Evolutionary conservation across 1,139 yeast species (phyloP), one percentile per base, ranked within the genome.

Genomic region (Tardiomyces digboiensis): DNA sequence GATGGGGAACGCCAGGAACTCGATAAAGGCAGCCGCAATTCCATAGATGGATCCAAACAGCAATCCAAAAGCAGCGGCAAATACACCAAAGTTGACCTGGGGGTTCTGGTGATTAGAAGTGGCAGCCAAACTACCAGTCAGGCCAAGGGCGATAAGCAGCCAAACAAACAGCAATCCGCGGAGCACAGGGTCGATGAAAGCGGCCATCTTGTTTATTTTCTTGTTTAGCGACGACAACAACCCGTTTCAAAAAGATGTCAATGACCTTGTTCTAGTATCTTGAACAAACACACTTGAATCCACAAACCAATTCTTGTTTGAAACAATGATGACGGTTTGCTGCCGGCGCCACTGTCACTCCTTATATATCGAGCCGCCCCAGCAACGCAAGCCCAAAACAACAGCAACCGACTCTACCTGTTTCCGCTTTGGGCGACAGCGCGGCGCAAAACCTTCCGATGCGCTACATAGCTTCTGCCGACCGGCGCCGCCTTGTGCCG

Each of bases 1-100:
- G 47, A 85, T 67, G 55, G 97, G 97, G 82, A 93, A 85, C 42
- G 95, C 95, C 52, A 89, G 73, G 53, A 82, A 78, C 49, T 80
- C 80, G 56, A 86, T 62, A 57, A 89, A 80, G 71, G 78, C 81
- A 43, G 97, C 95, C 46, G 76, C 66, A 21, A 84, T 58, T 50
- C 95, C 95, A 63, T 85, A 88, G 56, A 89, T 61, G 36, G 87
- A 74, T 42, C 93, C 86, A 49, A 91, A 80, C 50, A 87, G 74
- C 38, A 91, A 56, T 54, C 84, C 95, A 67, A 84, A 91, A 29
- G 91, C 88, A 40, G 93, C 80, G 39, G 96, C 79, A 62, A 91
- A 91, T 47, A 89, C 78, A 52, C 65, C 85, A 66, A 83, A 88
- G 72, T 87, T 87, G 53, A 91, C 91, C 67, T 91, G 93, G 43